Evolutionary conservation across 768 basidiomycete genomes (phyloP).

Genomic region (Psilocybe tampanensis): DNA sequence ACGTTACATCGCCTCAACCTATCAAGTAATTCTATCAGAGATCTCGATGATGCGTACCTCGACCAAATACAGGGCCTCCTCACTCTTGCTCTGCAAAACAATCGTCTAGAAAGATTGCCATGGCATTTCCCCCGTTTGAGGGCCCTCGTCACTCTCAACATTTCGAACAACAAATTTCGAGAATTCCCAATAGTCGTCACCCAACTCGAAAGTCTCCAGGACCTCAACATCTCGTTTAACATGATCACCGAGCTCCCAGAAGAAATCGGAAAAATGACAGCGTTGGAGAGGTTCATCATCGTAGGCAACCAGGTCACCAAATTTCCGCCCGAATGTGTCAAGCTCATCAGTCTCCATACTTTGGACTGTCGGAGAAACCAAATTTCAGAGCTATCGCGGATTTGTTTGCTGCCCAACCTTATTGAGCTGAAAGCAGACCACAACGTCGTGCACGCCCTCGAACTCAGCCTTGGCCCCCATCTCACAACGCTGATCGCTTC

Average conservation of each 20-base stretch:
- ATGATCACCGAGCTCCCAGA: conserved; percentile 80
- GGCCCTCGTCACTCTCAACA: conserved; percentile 76
- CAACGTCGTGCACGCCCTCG: conserved; percentile 80
- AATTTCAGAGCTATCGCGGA: conserved; percentile 72
- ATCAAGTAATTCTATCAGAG: conserved; percentile 88
- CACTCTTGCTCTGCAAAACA: conserved; percentile 82
- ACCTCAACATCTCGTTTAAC: conserved; percentile 96
- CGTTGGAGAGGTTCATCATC: conserved; percentile 73
- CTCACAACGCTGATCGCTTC: conserved; percentile 73
- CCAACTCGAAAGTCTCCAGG: conserved; percentile 69
- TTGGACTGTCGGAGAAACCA: conserved; percentile 89
- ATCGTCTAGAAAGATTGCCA: conserved; percentile 85
- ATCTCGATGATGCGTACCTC: conserved; percentile 84
- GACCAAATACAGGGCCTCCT: conserved; percentile 73
- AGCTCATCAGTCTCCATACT: conserved; percentile 60
- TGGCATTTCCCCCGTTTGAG: conserved; percentile 81
- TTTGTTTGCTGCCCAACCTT: conserved; percentile 71
- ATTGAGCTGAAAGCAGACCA: conserved; percentile 75
- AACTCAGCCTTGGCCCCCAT: conserved; percentile 71
- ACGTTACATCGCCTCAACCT: conserved; percentile 83
- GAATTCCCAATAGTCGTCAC: conserved; percentile 74
- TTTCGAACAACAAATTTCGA: conserved; percentile 95
- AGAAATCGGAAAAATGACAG: conserved; percentile 68
- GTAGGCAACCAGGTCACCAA: conserved; percentile 83
- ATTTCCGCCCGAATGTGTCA: conserved; percentile 64